Conservation (phyloP, 257 asterid species). For the Ehretia macrophylla region DNA sequence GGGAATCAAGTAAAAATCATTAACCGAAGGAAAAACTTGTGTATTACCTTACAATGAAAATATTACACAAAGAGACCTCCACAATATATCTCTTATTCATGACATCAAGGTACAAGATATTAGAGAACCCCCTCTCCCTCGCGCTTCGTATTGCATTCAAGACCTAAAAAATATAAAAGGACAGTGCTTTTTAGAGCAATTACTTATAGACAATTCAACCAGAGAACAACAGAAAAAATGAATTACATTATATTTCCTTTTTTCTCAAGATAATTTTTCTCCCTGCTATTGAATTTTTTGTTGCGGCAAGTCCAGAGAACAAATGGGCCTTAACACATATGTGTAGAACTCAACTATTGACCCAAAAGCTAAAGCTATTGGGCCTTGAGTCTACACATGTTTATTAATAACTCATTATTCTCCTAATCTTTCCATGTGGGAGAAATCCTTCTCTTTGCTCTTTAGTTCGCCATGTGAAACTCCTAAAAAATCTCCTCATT, state of each 20-base stretch:
- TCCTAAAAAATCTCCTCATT: too few relatives aligned
- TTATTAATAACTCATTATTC: too few relatives aligned
- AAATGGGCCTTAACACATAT: too few relatives aligned
- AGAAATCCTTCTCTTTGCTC: too few relatives aligned
- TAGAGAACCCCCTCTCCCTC: conserved; percentile 61
- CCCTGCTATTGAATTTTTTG: background rate
- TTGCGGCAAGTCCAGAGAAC: too few relatives aligned
- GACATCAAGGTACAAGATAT: conserved; percentile 68
- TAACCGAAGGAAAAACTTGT: background rate
- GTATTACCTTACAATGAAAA: conserved; percentile 66
- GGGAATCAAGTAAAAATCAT: background rate
- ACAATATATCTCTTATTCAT: conserved; percentile 51
- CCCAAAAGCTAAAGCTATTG: too few relatives aligned
- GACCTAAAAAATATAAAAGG: conserved; percentile 34
- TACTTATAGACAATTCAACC: background rate
- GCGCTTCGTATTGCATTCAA: conserved; percentile 54
- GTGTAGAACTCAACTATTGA: too few relatives aligned
- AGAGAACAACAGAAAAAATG: background rate
- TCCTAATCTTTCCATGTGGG: too few relatives aligned
- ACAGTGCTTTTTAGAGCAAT: background rate
- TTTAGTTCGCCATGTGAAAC: too few relatives aligned
- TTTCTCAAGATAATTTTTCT: background rate
- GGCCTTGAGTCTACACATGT: too few relatives aligned
- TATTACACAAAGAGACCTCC: conserved; percentile 71
- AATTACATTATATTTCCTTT: background rate